Conservation (phyloP, 2,329 filamentous ascomycete species). For the Colletotrichum sp. region DNA sequence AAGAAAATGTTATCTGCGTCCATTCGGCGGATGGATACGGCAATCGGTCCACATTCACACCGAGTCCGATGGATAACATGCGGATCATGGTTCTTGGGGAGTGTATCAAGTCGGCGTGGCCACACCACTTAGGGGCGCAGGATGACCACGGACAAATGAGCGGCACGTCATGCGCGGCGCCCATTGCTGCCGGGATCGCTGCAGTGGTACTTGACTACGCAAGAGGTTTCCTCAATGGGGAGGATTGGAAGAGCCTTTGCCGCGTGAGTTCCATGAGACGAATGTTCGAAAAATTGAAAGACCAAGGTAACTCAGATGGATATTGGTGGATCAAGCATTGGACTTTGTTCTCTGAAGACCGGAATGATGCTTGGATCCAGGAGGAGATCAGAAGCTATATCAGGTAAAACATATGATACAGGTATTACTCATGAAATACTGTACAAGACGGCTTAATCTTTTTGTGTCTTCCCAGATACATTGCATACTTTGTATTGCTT, state of each 20-base stretch:
- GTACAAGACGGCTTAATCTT: too few species aligned
- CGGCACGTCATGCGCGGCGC: background rate
- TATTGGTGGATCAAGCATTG: background rate
- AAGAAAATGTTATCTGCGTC: background rate
- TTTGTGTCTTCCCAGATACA: too few species aligned
- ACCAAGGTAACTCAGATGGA: background rate
- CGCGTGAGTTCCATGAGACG: background rate
- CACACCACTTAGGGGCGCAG: too few species aligned
- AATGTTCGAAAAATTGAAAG: background rate
- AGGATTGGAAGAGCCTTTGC: background rate
- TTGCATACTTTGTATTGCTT: too few species aligned
- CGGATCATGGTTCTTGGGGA: background rate
- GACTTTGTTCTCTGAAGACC: background rate
- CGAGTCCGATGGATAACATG: background rate
- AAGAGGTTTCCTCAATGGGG: background rate
- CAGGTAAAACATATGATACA: background rate
- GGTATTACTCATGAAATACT: too few species aligned
- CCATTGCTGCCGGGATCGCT: background rate
- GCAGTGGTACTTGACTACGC: background rate
- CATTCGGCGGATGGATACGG: background rate
- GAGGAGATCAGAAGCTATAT: background rate
- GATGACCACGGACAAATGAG: too few species aligned
- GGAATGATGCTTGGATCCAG: background rate
- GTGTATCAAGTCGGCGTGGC: background rate
- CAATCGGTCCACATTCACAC: background rate